phyloP scores from a whole-genome alignment of 2,329 filamentous ascomycete genomes.

The Pseudopyricularia javanii region DNA sequence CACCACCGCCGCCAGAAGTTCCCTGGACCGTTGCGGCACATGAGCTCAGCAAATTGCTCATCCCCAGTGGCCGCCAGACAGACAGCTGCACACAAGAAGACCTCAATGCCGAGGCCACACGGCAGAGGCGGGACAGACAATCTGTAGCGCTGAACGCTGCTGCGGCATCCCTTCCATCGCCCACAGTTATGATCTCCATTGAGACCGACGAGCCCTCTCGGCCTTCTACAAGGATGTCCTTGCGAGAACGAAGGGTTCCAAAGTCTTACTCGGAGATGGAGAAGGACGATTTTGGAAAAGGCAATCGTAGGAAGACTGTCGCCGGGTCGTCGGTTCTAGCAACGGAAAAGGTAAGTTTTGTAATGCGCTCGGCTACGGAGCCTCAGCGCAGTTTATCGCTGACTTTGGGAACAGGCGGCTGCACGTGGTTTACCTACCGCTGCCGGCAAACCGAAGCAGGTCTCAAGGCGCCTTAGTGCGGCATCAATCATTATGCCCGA shows the following conservation, averaged over 20 bases:
- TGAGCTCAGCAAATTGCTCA: slow-evolving; percentile 70
- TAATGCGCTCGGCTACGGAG: background rate
- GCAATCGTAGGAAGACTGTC: slow-evolving; percentile 49
- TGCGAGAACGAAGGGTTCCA: slow-evolving; percentile 56
- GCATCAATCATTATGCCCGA: slow-evolving; percentile 25
- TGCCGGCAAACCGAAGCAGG: slow-evolving; percentile 16
- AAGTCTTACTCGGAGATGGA: slow-evolving; percentile 40
- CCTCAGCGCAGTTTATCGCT: background rate
- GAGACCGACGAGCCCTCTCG: slow-evolving; percentile 15
- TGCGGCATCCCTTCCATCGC: slow-evolving; percentile 13
- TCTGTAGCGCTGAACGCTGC: slow-evolving; percentile 15
- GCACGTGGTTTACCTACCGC: slow-evolving; percentile 11
- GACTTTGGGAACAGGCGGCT: slow-evolving; percentile 14
- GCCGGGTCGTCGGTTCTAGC: slow-evolving; percentile 35
- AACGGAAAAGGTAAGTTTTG: slow-evolving; percentile 25
- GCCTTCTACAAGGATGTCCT: slow-evolving; percentile 52
- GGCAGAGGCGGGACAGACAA: slow-evolving; percentile 53
- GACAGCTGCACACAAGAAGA: slow-evolving; percentile 69
- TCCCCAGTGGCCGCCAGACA: slow-evolving; percentile 64
- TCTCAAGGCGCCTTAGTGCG: slow-evolving; percentile 36
- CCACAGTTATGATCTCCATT: background rate
- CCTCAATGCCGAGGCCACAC: slow-evolving; percentile 55
- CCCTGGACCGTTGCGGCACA: slow-evolving; percentile 76
- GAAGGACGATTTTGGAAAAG: slow-evolving; percentile 20
- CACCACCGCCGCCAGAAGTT: slow-evolving; percentile 68